phyloP scores from a whole-genome alignment of 805 yeast genomes.

The Candida maesae region DNA sequence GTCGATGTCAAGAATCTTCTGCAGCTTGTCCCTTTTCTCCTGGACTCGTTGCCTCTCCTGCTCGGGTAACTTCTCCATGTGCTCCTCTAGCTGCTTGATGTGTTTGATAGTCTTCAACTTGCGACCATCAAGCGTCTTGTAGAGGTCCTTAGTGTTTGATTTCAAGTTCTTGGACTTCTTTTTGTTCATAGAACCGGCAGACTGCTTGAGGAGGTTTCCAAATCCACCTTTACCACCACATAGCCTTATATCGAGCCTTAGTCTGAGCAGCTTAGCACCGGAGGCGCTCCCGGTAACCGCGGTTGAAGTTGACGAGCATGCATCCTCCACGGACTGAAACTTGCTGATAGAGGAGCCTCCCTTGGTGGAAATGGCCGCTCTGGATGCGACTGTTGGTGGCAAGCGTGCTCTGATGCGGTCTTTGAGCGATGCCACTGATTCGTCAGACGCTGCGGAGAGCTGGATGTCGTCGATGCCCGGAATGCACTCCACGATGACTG shows the following conservation, averaged over 20 bases:
- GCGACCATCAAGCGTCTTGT: slow-evolving; percentile 39
- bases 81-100: slow-evolving; percentile 34
- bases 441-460: slow-evolving; percentile 3
- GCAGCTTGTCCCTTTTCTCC: slow-evolving; percentile 35
- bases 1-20: slow-evolving; percentile 30
- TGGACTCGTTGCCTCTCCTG: slow-evolving; percentile 21
- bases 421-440: slow-evolving; percentile 1
- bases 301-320: background rate
- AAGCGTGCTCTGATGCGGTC: slow-evolving; percentile 4
- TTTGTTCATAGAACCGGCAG: slow-evolving; percentile 36
- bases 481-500: slow-evolving; percentile 17
- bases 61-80: slow-evolving; percentile 19
- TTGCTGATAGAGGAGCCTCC: slow-evolving; percentile 13
- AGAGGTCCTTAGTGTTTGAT: slow-evolving; percentile 31
- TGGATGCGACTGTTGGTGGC: slow-evolving; percentile 8
- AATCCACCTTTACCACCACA: slow-evolving; percentile 55
- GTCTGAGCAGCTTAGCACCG: slow-evolving; percentile 16
- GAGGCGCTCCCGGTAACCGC: background rate
- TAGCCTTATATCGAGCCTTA: slow-evolving; percentile 33
- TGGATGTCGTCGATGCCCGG: slow-evolving; percentile 12
- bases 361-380: slow-evolving; percentile 9
- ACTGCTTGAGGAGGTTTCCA: slow-evolving; percentile 39
- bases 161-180: slow-evolving; percentile 21
- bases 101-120: slow-evolving; percentile 34
- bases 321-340: slow-evolving; percentile 6